Percentiles rank a stretch among this genome's conserved stretches.
Evolutionary conservation across 257 asterid genomes (phyloP).

Genomic region (Salvia hispanica): DNA sequence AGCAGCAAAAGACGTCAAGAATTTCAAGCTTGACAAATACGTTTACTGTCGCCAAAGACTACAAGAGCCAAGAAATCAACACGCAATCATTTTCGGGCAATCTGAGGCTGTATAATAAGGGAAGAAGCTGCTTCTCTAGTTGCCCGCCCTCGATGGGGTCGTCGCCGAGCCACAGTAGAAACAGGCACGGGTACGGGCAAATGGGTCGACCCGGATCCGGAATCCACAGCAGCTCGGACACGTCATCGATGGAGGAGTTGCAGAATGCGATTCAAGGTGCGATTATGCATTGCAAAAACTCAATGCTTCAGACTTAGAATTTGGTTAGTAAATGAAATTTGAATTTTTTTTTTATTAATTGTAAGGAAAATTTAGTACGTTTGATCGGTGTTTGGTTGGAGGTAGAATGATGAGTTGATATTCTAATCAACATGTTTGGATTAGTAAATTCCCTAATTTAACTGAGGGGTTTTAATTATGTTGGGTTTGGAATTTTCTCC

Average conservation of each 20-base stretch:
- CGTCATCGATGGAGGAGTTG: conserved; percentile 87
- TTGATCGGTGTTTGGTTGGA: not conserved
- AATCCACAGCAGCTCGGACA: conserved; percentile 32
- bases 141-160: conserved; percentile 91
- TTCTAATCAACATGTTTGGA: conserved; percentile 24
- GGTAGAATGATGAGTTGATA: conserved; percentile 33
- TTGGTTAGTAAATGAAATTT: conserved; percentile 49
- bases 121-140: conserved; percentile 62
- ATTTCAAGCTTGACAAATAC: conserved; percentile 28
- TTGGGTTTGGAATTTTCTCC: conserved; percentile 23
- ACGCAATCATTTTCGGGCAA: conserved; percentile 67
- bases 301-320: conserved; percentile 54
- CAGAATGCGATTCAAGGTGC: conserved; percentile 89
- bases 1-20: conserved; percentile 10
- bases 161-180: conserved; percentile 66
- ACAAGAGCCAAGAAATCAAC: not conserved
- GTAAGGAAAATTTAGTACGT: not conserved
- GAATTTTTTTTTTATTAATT: not conserved
- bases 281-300: conserved; percentile 82
- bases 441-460: conserved; percentile 3
- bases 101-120: conserved; percentile 54
- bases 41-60: not conserved
- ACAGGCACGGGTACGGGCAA: conserved; percentile 37
- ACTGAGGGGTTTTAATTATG: conserved; percentile 16
- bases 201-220: conserved; percentile 34